phyloP scores from a whole-genome alignment of 108 stramenopile genomes.

The Poteriospumella lacustris region DNA sequence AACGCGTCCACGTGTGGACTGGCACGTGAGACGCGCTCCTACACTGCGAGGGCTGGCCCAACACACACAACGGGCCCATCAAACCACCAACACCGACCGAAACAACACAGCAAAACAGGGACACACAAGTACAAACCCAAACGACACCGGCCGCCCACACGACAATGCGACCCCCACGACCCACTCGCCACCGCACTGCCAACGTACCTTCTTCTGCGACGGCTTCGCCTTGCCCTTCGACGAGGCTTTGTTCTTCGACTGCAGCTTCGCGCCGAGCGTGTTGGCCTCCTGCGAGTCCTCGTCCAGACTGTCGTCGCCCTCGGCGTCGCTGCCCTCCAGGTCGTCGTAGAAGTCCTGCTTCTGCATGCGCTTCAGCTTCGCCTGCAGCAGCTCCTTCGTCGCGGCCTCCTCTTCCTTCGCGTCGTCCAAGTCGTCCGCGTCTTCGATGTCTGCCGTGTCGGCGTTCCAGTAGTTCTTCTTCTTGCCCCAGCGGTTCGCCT shows the following conservation, averaged over 20 bases:
- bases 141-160: no score
- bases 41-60: no score
- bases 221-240: slow-evolving; percentile 30
- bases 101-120: no score
- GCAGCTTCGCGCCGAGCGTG: not conserved
- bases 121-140: no score
- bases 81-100: no score
- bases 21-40: no score
- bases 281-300: slow-evolving; percentile 2
- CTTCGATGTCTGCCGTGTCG: slow-evolving; percentile 89
- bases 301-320: slow-evolving; percentile 36
- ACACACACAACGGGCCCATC: no score
- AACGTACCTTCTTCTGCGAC: not conserved
- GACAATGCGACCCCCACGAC: no score
- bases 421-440: slow-evolving; percentile 65
- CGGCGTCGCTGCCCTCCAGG: slow-evolving; percentile 2
- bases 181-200: slow-evolving; percentile 12
- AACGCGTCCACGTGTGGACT: no score
- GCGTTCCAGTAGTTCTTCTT: slow-evolving; percentile 78
- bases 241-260: slow-evolving; percentile 22
- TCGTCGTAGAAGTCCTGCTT: slow-evolving; percentile 17
- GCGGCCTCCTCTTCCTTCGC: slow-evolving; percentile 30
- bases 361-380: not conserved
- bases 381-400: slow-evolving; percentile 2
- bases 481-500: slow-evolving; percentile 65